Base-by-base conservation (phyloP, 1,284 basidiomycete genomes). In the Rhodotorula sp. region DNA sequence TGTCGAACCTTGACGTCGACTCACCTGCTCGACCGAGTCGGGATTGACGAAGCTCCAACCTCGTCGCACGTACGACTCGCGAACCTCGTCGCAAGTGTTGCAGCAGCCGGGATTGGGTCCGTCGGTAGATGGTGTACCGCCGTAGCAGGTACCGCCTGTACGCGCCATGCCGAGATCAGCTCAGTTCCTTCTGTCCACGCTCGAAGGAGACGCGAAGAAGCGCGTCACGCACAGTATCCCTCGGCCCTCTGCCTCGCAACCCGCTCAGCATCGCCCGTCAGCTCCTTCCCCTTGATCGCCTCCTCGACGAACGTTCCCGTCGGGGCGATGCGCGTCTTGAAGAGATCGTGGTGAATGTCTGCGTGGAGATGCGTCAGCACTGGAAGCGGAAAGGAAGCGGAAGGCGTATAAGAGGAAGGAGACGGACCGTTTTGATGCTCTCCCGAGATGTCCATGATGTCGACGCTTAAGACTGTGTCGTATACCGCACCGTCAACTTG, bases 371-470 rank as follows among this genome's bases (percentile, higher is more conserved):
- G 31, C 30, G 30, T 30, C 58, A 7, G 26, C 26, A 28, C 6
- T 31, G 26, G 13, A 47, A 59, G 7, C 26, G 24, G 16, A 22
- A 20, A 15, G 26, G 13, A 47, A 59, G 7, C 26, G 24, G 16
- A 22, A 20, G 22, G 34, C 34, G 34, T 10, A 34, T 34, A 10
- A 10, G 2, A 20, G 15, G 24, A 53, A 22, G n/a, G 8, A 31
- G n/a, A 28, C 68, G 30, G 8, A 78, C 78, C 78, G 70, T 89
- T 86, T 79, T 96, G 93, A 55, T 90, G 88, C 83, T 98, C 95
- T 37, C 96, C 96, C 67, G 90, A 92, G 71, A 99, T 96, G 79
- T 99, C 96, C 91, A 97, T 96, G 63, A 99, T 88, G 80, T 99
- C 96, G 64, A 99, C 81, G 79, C 91, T 94, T 60, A 97, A 85